These are phyloP conservation scores for Dendrostoma leiphaemia DNA, from an alignment of 2,329 filamentous ascomycete genomes.

Conservation along the genomic window DNA sequence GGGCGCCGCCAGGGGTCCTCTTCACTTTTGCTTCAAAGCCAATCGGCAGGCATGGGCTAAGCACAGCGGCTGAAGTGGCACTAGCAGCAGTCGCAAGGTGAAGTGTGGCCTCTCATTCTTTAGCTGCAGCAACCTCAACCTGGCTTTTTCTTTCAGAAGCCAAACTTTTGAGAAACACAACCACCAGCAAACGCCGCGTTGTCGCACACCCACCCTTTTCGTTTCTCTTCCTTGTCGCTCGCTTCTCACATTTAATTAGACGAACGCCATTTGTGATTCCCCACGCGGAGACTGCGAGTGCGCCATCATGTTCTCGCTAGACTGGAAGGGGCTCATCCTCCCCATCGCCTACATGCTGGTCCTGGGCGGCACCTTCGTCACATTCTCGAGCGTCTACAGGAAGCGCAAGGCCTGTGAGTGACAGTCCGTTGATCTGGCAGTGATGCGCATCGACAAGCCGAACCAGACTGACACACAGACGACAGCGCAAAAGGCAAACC, in stretches of 20 bases:
- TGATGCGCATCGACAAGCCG: background rate
- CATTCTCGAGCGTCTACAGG: conserved; percentile 90
- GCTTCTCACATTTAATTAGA: background rate
- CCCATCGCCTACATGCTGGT: conserved; percentile 89
- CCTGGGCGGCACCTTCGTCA: conserved; percentile 82
- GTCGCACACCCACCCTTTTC: background rate
- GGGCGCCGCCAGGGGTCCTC: too few relatives aligned
- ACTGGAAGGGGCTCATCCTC: conserved; percentile 83
- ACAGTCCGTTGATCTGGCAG: background rate
- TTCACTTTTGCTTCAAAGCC: too few relatives aligned
- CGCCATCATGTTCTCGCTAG: conserved; percentile 50
- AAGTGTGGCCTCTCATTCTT: conserved; percentile 6
- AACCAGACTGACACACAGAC: conserved; percentile 6
- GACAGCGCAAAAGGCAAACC: conserved; percentile 72
- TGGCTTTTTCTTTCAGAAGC: background rate
- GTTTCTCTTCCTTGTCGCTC: background rate
- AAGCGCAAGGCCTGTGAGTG: conserved; percentile 80
- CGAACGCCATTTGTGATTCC: background rate
- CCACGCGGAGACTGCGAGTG: background rate
- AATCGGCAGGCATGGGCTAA: too few relatives aligned
- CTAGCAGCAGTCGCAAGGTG: background rate
- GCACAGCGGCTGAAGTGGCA: background rate
- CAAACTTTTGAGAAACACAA: background rate
- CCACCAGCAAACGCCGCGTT: background rate
- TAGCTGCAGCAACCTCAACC: background rate